phyloP scores from a whole-genome alignment of 768 basidiomycete species.

The Suillus placidus region DNA sequence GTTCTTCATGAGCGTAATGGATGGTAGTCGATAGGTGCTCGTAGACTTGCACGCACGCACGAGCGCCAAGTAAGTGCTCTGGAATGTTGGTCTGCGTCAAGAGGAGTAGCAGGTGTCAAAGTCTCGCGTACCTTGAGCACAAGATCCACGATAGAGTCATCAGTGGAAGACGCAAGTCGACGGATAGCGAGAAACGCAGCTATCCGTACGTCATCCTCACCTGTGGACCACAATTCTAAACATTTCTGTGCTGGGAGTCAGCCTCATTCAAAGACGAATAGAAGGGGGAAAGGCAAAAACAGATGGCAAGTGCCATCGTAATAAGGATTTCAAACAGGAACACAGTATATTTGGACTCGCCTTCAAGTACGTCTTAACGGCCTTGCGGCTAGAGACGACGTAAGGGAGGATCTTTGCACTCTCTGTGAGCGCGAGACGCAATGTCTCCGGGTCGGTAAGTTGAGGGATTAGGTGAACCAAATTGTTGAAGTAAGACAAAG shows the following conservation, averaged over 20 bases:
- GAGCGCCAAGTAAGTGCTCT: slow-evolving; percentile 90
- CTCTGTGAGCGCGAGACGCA: slow-evolving; percentile 77
- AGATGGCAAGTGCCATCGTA: slow-evolving; percentile 4
- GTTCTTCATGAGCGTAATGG: slow-evolving; percentile 97
- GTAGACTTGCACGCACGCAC: slow-evolving; percentile 85
- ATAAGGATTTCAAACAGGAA: not conserved
- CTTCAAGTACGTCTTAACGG: slow-evolving; percentile 86
- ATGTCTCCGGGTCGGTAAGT: slow-evolving; percentile 64
- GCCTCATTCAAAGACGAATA: not conserved
- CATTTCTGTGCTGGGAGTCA: slow-evolving; percentile 56
- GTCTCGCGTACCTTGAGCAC: slow-evolving; percentile 72
- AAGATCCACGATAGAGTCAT: slow-evolving; percentile 80
- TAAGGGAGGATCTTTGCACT: slow-evolving; percentile 91
- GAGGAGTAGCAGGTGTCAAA: not conserved
- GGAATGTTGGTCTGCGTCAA: slow-evolving; percentile 6
- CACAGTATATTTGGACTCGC: slow-evolving; percentile 39
- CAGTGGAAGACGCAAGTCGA: slow-evolving; percentile 73
- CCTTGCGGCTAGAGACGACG: slow-evolving; percentile 79
- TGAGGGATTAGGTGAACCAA: slow-evolving; percentile 78
- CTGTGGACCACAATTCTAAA: slow-evolving; percentile 81
- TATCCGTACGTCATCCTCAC: slow-evolving; percentile 80
- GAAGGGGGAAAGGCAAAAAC: slow-evolving; percentile 9
- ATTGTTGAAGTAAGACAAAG: slow-evolving; percentile 90
- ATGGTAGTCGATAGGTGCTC: slow-evolving; percentile 83
- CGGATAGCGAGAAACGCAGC: slow-evolving; percentile 85